Base-by-base conservation (phyloP, 2,329 filamentous ascomycete genomes). In the Endothia cerciana region DNA sequence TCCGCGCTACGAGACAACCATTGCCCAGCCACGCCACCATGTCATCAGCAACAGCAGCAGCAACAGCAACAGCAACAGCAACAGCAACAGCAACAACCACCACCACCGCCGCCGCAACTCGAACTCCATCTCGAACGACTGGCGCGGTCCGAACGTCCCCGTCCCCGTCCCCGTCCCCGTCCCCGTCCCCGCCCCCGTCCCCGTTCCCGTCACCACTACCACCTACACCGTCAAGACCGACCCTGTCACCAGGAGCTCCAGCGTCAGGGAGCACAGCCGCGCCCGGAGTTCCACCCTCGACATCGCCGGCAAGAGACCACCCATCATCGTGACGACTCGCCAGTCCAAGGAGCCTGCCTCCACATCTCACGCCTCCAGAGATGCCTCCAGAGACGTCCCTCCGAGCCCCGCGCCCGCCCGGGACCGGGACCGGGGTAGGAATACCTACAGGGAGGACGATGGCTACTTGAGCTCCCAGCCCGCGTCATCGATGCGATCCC, bases 161-260 rank as follows among this genome's bases (percentile, higher is more conserved):
- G 33, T 36, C 33, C 33, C 33, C n/a, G n/a, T n/a, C n/a, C n/a
- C n/a, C n/a, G 63, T 73, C n/a, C 73, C 74, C 25, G 33, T 36
- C 33, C 33, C 33, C 30, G 63, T 73, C n/a, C 73, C 74, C 25
- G 33, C 10, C 33, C 33, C 33, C 30, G 63, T 73, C n/a, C 73
- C 74, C 25, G 33, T 36, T 10, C 33, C 33, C 25, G 78, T 83
- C 47, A 83, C 80, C 11, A 82, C 84, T 22, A 85, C 84, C 59
- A 84, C 85, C 13, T 89, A 88, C 71, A 83, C 84, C 62, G 80
- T 87, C 63, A 81, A 80, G 64, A 82, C 84, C 58, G 86, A 89
- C 53, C 78, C 82, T 43, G 72, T 83, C 25, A 72, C 79, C 47
- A 80, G 83, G 67, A 81, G 77, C 66, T 77, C 80, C 58, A 83